Conservation (phyloP, 441 rosid species). For the Cnidoscolus chayamansa region DNA sequence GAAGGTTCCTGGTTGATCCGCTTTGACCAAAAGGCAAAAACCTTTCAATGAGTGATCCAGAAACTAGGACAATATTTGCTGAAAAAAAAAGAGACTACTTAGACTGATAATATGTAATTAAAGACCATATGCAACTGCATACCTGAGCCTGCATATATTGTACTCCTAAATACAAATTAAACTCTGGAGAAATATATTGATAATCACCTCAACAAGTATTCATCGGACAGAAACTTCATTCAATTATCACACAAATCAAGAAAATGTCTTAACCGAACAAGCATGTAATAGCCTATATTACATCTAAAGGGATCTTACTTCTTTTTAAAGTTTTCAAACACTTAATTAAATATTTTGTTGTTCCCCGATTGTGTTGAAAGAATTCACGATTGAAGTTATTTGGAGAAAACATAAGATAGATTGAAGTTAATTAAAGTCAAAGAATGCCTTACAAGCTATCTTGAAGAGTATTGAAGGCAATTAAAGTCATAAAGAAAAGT, state of each 20-base stretch:
- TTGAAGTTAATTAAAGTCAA: too few species aligned
- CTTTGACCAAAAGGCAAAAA: conserved; percentile 44
- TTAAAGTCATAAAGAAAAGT: too few species aligned
- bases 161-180: neutral
- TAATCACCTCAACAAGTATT: neutral
- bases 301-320: too few species aligned
- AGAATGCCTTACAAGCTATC: too few species aligned
- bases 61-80: conserved; percentile 72
- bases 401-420: too few species aligned
- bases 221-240: conserved; percentile 3
- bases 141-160: neutral
- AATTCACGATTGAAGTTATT: too few species aligned
- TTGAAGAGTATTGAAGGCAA: too few species aligned
- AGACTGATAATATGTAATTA: neutral
- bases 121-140: conserved; percentile 18
- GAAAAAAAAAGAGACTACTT: conserved; percentile 27
- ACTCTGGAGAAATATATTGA: neutral
- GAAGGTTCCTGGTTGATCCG: conserved; percentile 43
- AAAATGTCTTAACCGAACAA: neutral
- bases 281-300: neutral
- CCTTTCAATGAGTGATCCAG: conserved; percentile 68
- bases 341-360: neutral
- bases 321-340: neutral
- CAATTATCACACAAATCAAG: neutral
- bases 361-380: too few species aligned